Conservation (phyloP, 2,329 filamentous ascomycete genomes). For the Echinosphaeria canescens region DNA sequence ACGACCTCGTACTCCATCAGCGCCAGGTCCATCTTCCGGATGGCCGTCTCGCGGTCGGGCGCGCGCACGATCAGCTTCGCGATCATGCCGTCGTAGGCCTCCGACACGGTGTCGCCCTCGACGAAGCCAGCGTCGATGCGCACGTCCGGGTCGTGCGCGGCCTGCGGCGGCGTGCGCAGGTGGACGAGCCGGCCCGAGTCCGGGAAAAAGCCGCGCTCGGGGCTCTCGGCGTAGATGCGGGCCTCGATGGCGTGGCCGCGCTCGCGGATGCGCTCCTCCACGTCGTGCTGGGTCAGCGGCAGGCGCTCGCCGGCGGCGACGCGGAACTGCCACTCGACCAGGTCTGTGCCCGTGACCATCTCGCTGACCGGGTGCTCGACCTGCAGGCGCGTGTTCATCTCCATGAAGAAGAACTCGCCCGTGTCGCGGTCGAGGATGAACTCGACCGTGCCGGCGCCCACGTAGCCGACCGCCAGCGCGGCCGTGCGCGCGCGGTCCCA, state of each 20-base stretch:
- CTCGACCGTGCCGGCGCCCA: slow-evolving; percentile 78
- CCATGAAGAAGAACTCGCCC: slow-evolving; percentile 64
- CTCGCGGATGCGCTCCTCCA: slow-evolving; percentile 53
- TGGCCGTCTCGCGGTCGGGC: slow-evolving; percentile 53
- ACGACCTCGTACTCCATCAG: slow-evolving; percentile 83
- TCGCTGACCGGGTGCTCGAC: slow-evolving; percentile 88
- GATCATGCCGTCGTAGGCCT: slow-evolving; percentile 97
- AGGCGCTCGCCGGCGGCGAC: slow-evolving; percentile 35
- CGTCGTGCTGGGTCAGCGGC: slow-evolving; percentile 32
- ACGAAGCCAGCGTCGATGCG: slow-evolving; percentile 89
- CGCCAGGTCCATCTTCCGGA: slow-evolving; percentile 62
- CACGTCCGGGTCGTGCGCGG: slow-evolving; percentile 45
- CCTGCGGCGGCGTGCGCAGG: slow-evolving; percentile 47
- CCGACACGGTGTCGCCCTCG: slow-evolving; percentile 76
- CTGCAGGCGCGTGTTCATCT: slow-evolving; percentile 75
- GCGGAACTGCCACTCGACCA: slow-evolving; percentile 94
- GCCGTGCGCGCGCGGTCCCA: slow-evolving; percentile 45
- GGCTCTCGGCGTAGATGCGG: slow-evolving; percentile 90
- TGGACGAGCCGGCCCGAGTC: slow-evolving; percentile 81
- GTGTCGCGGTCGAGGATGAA: slow-evolving; percentile 74
- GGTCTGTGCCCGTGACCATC: slow-evolving; percentile 45
- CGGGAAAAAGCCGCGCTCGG: slow-evolving; percentile 77
- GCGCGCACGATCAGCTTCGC: slow-evolving; percentile 90
- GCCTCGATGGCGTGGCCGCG: slow-evolving; percentile 86
- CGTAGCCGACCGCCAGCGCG: slow-evolving; percentile 60